phyloP scores from a whole-genome alignment of 148 eudicot genomes.

The Silene uniflora region DNA sequence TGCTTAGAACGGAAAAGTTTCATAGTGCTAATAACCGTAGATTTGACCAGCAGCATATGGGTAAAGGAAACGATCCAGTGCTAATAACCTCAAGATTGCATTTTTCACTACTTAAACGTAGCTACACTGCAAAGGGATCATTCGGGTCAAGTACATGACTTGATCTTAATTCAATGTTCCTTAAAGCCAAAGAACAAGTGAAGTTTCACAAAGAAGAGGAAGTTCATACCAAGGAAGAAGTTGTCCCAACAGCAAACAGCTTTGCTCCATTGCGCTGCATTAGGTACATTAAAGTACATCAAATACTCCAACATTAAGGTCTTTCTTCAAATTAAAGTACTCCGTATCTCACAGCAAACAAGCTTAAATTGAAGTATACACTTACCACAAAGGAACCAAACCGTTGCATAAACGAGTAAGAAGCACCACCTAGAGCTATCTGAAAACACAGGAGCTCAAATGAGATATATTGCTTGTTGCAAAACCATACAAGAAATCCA shows the following conservation, averaged over 20 bases:
- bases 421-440: constrained; percentile 78
- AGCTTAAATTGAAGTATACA: background rate
- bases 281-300: constrained; percentile 2
- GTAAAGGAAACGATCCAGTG: too few relatives aligned
- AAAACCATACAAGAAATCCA: too few relatives aligned
- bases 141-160: too few relatives aligned
- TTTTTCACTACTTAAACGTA: background rate
- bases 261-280: constrained; percentile 87
- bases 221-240: constrained; percentile 74
- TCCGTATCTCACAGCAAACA: background rate
- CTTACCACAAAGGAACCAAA: constrained; percentile 86
- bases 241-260: constrained; percentile 90
- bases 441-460: constrained; percentile 24
- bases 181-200: background rate
- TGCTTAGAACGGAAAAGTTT: too few relatives aligned
- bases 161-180: background rate
- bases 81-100: background rate
- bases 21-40: too few relatives aligned
- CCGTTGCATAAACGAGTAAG: constrained; percentile 76
- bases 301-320: constrained; percentile 1
- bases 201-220: background rate
- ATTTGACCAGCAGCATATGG: too few relatives aligned
- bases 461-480: constrained; percentile 3
- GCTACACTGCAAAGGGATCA: background rate
- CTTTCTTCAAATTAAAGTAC: background rate